A percentile compares a stretch with the other conserved stretches of the same genome.
These are phyloP conservation scores for Aechmea fasciata DNA, from an alignment of 176 grass and related monocot species.

Conservation along the genomic window DNA sequence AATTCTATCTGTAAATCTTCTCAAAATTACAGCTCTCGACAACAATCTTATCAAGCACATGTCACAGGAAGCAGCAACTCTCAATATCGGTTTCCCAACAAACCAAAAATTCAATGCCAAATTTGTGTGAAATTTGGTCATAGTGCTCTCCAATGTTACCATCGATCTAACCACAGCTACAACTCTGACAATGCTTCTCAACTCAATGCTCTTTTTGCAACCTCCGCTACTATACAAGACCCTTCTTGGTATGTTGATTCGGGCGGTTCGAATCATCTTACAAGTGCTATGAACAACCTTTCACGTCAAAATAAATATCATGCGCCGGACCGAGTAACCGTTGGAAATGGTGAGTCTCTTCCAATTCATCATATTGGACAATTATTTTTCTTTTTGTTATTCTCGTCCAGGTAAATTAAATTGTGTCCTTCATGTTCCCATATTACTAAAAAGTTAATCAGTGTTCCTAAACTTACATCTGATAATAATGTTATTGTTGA, in stretches of 20 bases:
- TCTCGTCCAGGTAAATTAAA: background rate
- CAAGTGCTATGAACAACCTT: background rate
- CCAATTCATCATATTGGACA: conserved; percentile 2
- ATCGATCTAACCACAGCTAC: too few species aligned
- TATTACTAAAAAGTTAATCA: background rate
- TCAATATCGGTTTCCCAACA: too few species aligned
- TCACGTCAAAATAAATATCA: background rate
- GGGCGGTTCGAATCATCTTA: background rate
- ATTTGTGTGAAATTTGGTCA: too few species aligned
- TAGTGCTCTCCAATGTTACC: too few species aligned
- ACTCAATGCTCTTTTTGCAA: too few species aligned
- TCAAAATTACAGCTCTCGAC: too few species aligned
- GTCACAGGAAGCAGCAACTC: too few species aligned
- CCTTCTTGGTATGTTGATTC: background rate
- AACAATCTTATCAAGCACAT: too few species aligned
- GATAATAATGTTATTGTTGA: conserved; percentile 4
- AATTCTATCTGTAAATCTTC: too few species aligned
- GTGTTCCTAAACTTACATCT: background rate
- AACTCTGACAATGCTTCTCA: too few species aligned
- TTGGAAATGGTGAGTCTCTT: background rate
- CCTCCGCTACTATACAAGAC: too few species aligned
- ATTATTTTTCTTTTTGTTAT: background rate
- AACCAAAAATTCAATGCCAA: too few species aligned
- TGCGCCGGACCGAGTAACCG: background rate
- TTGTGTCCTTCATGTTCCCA: background rate